phyloP scores from a whole-genome alignment of 768 basidiomycete species.

The Agrocybe praecox region DNA sequence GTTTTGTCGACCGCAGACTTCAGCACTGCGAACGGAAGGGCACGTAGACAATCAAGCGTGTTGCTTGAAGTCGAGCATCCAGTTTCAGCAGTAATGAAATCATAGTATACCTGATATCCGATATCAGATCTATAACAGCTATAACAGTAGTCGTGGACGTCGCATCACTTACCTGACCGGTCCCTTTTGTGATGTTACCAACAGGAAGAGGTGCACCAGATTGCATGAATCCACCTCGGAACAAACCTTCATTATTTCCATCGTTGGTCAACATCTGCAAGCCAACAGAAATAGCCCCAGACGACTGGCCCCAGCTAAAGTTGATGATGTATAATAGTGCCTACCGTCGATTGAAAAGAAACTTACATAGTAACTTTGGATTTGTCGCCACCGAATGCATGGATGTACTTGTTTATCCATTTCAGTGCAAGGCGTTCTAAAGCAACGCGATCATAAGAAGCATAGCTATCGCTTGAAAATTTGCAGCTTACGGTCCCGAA shows the following conservation, averaged over 20 bases:
- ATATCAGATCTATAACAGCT: not conserved
- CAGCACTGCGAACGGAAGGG: conserved; percentile 35
- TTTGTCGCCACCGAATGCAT: conserved; percentile 62
- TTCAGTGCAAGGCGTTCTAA: conserved; percentile 54
- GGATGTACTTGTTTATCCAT: conserved; percentile 66
- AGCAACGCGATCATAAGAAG: conserved; percentile 6
- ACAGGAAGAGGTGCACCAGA: conserved; percentile 50
- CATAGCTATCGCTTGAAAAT: not conserved
- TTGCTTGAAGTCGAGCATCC: conserved; percentile 41
- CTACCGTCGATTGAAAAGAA: too few relatives aligned
- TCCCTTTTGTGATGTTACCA: conserved; percentile 37
- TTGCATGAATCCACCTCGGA: conserved; percentile 54
- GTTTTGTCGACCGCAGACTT: conserved; percentile 45
- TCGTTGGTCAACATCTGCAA: conserved; percentile 51
- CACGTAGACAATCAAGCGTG: conserved; percentile 47
- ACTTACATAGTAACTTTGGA: conserved; percentile 51
- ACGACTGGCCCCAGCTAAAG: conserved; percentile 54
- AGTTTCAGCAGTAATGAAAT: conserved; percentile 40
- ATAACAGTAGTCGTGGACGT: too few relatives aligned
- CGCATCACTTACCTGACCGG: conserved; percentile 40
- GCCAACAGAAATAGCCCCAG: conserved; percentile 56
- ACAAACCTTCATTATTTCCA: conserved; percentile 47
- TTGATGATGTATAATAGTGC: not conserved
- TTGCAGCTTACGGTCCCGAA: conserved; percentile 52
- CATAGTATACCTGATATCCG: conserved; percentile 34